These are phyloP conservation scores for Penicillium subrubescens DNA, from an alignment of 495 filamentous ascomycete species.

Conservation along the genomic window DNA sequence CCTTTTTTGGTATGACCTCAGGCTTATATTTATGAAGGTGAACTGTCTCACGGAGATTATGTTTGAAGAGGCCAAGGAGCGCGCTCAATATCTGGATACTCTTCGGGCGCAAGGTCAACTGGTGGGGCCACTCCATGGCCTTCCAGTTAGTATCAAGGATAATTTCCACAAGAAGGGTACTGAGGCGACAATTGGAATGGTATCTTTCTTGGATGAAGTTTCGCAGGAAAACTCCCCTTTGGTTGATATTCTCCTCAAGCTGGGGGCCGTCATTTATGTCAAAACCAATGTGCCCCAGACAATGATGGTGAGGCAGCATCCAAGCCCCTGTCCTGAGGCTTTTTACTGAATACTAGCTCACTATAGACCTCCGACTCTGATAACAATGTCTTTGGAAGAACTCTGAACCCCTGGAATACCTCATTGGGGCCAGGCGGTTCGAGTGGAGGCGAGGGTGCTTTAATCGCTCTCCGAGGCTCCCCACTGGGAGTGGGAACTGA, in stretches of 20 bases:
- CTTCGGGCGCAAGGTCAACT: constrained; percentile 35
- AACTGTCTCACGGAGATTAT: constrained; percentile 64
- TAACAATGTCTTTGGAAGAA: constrained; percentile 61
- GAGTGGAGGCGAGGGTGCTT: constrained; percentile 61
- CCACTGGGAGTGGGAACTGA: constrained; percentile 42
- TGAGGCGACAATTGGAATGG: constrained; percentile 31
- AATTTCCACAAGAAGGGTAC: constrained; percentile 54
- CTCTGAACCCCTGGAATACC: constrained; percentile 58
- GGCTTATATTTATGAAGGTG: constrained; percentile 21
- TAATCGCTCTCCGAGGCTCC: constrained; percentile 37
- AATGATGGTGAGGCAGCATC: constrained; percentile 45
- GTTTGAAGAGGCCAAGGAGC: constrained; percentile 40
- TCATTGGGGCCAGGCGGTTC: constrained; percentile 55
- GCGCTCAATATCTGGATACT: constrained; percentile 41
- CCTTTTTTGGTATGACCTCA: not conserved
- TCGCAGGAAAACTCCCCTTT: constrained; percentile 21
- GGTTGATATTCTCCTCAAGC: constrained; percentile 25
- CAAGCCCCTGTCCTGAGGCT: not conserved
- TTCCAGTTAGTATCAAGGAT: constrained; percentile 67
- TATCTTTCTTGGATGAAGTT: constrained; percentile 19
- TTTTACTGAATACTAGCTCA: not conserved
- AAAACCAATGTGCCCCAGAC: constrained; percentile 61
- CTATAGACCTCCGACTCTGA: constrained; percentile 42
- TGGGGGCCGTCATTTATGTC: constrained; percentile 53
- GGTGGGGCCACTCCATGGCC: constrained; percentile 62